Evolutionary conservation across 768 basidiomycete species (phyloP).

Genomic region (Coprinopsis sp.): DNA sequence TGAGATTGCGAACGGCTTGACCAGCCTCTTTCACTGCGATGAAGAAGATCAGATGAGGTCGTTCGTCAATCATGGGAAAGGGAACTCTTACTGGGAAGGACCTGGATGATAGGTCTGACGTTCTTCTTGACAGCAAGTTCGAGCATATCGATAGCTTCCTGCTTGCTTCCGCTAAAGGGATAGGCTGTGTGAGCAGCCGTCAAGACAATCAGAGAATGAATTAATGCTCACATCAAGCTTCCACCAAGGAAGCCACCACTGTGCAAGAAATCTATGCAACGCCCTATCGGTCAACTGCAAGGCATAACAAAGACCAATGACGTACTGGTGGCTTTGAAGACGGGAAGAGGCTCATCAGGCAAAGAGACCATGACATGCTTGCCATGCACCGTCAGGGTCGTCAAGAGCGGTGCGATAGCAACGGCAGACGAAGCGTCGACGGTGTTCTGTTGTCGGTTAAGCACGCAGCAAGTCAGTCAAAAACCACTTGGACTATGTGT

Average conservation of each 20-base stretch:
- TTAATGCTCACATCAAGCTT: slow-evolving; percentile 22
- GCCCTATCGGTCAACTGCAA: slow-evolving; percentile 13
- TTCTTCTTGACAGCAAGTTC: slow-evolving; percentile 51
- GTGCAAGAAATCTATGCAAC: slow-evolving; percentile 16
- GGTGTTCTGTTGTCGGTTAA: too few relatives aligned
- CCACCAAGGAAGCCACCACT: slow-evolving; percentile 26
- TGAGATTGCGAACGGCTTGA: slow-evolving; percentile 44
- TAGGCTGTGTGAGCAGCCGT: slow-evolving; percentile 15
- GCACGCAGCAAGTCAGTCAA: too few relatives aligned
- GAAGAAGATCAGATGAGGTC: background rate
- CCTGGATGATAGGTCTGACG: slow-evolving; percentile 43
- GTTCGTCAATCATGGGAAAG: background rate
- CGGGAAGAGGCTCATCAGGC: slow-evolving; percentile 44
- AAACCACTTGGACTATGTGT: too few relatives aligned
- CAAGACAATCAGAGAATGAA: background rate
- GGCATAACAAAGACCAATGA: slow-evolving; percentile 16
- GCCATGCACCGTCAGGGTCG: slow-evolving; percentile 48
- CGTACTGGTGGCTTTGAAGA: slow-evolving; percentile 26
- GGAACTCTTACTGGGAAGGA: slow-evolving; percentile 34
- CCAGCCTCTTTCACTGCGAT: slow-evolving; percentile 37
- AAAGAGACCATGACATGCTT: slow-evolving; percentile 55
- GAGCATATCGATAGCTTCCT: slow-evolving; percentile 57
- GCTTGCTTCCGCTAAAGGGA: slow-evolving; percentile 48
- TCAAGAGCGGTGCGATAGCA: slow-evolving; percentile 29
- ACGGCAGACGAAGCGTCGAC: slow-evolving; percentile 25